Conservation (phyloP, 495 filamentous ascomycete genomes). For the Viridothelium virens region DNA sequence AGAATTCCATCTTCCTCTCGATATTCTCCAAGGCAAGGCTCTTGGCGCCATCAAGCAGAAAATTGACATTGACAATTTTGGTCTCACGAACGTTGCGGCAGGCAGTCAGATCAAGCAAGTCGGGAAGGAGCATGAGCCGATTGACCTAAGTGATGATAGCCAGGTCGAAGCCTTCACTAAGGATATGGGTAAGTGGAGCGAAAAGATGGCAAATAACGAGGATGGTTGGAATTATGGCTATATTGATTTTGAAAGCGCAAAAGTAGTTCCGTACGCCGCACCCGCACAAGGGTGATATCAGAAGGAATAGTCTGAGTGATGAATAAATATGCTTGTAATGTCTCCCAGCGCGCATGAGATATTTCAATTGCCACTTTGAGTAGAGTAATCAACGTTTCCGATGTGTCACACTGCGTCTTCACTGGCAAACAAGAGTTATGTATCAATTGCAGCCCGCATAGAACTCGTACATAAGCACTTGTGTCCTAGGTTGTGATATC, state of each 20-base stretch:
- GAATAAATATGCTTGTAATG: neutral
- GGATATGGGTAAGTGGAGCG: conserved; percentile 36
- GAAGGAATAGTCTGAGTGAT: too few species aligned
- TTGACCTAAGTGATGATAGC: conserved; percentile 43
- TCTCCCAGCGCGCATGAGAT: neutral
- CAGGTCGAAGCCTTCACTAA: conserved; percentile 38
- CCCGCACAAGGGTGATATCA: neutral
- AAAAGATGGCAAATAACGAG: conserved; percentile 35
- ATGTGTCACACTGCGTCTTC: too few species aligned
- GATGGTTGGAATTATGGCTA: conserved; percentile 36
- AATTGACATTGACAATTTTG: conserved; percentile 43
- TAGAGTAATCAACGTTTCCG: too few species aligned
- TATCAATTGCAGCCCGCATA: too few species aligned
- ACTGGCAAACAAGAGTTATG: too few species aligned
- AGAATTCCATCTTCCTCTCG: conserved; percentile 43
- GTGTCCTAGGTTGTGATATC: too few species aligned
- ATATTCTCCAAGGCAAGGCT: conserved; percentile 43
- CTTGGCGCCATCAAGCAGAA: conserved; percentile 41
- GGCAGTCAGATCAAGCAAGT: conserved; percentile 47
- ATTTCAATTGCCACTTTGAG: too few species aligned
- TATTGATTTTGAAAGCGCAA: conserved; percentile 34
- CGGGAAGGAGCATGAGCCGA: conserved; percentile 46
- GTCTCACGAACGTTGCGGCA: conserved; percentile 40
- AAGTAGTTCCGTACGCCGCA: conserved; percentile 30
- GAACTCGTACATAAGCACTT: too few species aligned